A percentile compares a stretch with the other conserved stretches of the same genome.
These are phyloP conservation scores for Populus hybrid DNA, from an alignment of 441 rosid genomes.

Conservation along the genomic window DNA sequence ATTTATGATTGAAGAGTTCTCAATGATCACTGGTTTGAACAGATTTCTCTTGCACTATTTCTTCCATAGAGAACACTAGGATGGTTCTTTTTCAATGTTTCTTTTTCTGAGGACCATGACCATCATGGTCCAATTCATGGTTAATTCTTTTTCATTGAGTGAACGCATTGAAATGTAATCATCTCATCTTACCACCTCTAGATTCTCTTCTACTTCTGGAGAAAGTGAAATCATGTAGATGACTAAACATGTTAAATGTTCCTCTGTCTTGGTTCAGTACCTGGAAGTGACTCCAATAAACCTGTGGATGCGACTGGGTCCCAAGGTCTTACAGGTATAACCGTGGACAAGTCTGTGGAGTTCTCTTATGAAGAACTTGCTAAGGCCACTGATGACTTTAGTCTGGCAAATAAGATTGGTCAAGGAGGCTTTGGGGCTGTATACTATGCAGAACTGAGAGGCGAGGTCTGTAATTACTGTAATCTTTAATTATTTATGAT, in stretches of 20 bases:
- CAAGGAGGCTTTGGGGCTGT: conserved; percentile 92
- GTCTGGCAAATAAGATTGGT: conserved; percentile 79
- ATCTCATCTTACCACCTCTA: neutral
- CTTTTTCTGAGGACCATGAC: neutral
- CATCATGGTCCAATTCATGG: neutral
- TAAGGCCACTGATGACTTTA: conserved; percentile 52
- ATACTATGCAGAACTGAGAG: conserved; percentile 86
- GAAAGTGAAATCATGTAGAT: conserved; percentile 1
- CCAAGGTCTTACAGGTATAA: conserved; percentile 56
- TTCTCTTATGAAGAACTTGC: conserved; percentile 39
- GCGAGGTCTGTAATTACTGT: conserved; percentile 56
- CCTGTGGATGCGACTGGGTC: conserved; percentile 34
- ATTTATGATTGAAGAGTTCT: neutral
- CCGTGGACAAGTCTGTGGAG: conserved; percentile 54
- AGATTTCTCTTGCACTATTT: neutral
- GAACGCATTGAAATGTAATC: neutral
- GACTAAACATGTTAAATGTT: neutral
- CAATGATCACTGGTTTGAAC: conserved; percentile 8
- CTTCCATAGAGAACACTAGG: neutral
- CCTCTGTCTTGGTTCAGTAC: conserved; percentile 28
- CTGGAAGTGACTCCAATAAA: conserved; percentile 31
- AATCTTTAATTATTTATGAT: neutral
- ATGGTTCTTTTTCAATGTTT: neutral
- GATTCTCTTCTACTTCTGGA: neutral
- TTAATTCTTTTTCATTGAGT: neutral